Conservation (phyloP, 148 eudicot species). For the Amaranthus cruentus region DNA sequence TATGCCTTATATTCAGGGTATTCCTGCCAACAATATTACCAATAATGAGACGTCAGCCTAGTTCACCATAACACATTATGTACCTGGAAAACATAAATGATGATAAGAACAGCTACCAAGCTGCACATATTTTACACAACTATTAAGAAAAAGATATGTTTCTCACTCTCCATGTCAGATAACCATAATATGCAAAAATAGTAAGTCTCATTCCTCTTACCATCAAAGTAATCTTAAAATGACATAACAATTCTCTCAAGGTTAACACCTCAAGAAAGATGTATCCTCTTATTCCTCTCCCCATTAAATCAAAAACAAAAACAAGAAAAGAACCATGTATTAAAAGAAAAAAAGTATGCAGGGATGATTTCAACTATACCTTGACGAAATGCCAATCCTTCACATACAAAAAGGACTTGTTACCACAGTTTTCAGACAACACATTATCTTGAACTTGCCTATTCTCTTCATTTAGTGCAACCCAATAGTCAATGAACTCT, state of each 20-base stretch:
- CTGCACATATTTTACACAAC: not conserved
- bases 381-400: conserved; percentile 99
- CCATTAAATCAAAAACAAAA: not conserved
- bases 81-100: not conserved
- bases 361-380: conserved; percentile 37
- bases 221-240: not conserved
- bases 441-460: conserved; percentile 13
- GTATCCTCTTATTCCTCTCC: not conserved
- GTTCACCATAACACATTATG: not conserved
- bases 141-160: not conserved
- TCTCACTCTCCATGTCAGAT: not conserved
- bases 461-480: conserved; percentile 23
- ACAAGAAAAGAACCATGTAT: not conserved
- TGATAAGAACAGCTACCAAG: not conserved
- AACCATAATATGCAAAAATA: not conserved
- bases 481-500: conserved; percentile 68
- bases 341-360: not conserved
- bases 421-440: conserved; percentile 20
- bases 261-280: not conserved
- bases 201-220: not conserved
- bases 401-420: conserved; percentile 57
- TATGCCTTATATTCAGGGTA: conserved; percentile 83
- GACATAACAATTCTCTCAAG: not conserved
- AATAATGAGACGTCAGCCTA: conserved; percentile 7
- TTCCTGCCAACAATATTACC: conserved; percentile 56